Percentiles rank a stretch among this genome's conserved stretches.
Conservation (phyloP, 2,329 filamentous ascomycete species). For the Talaromyces sp. region DNA sequence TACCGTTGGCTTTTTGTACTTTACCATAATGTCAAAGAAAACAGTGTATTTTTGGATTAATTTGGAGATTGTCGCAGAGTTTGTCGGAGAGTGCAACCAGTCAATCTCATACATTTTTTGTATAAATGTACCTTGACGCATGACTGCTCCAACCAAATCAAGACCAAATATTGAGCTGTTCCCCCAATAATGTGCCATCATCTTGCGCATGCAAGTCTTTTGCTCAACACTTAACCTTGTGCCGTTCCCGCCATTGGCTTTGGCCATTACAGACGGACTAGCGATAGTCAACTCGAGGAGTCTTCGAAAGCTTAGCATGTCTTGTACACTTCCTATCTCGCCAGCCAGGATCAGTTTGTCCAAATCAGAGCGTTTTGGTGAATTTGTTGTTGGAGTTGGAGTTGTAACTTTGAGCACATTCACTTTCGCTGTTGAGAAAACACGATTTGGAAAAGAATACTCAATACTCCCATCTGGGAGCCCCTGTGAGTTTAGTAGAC, state of each 20-base stretch:
- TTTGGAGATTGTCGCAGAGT: slow-evolving; percentile 58
- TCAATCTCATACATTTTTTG: slow-evolving; percentile 67
- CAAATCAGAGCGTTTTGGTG: not conserved
- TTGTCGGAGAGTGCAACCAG: slow-evolving; percentile 69
- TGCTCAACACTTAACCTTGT: slow-evolving; percentile 16
- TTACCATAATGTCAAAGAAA: slow-evolving; percentile 40
- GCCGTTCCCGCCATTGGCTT: slow-evolving; percentile 29
- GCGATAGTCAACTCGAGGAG: slow-evolving; percentile 44
- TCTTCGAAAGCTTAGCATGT: not conserved
- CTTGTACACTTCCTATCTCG: not conserved
- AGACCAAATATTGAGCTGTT: slow-evolving; percentile 35
- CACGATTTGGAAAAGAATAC: not conserved
- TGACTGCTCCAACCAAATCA: slow-evolving; percentile 38
- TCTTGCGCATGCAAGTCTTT: slow-evolving; percentile 29
- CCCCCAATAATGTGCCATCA: slow-evolving; percentile 42
- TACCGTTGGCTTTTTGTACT: slow-evolving; percentile 25
- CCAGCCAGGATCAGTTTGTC: not conserved
- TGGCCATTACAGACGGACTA: slow-evolving; percentile 32
- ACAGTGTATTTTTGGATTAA: slow-evolving; percentile 53
- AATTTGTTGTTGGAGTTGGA: not conserved
- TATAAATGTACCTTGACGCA: slow-evolving; percentile 38
- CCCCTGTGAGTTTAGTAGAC: slow-evolving; percentile 55
- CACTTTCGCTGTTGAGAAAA: not conserved
- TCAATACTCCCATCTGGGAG: slow-evolving; percentile 29
- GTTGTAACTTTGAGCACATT: not conserved